Evolutionary conservation across 208 protist species (phyloP).

Genomic region (Crithidia sp.): DNA sequence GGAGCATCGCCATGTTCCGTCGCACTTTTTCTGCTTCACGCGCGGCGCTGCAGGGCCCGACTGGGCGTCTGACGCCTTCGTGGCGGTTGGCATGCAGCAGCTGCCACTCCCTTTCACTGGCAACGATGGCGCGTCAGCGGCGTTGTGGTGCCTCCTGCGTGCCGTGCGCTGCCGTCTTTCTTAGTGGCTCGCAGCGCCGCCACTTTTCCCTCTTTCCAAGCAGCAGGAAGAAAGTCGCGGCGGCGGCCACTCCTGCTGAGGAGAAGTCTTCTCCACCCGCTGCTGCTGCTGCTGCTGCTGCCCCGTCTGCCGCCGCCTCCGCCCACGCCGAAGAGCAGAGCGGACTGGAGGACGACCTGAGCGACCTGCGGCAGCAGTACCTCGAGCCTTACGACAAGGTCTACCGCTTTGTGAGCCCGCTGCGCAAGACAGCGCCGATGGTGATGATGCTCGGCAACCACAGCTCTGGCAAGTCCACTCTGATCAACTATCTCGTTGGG

Average conservation of each 20-base stretch:
- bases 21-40: not conserved
- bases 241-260: not conserved
- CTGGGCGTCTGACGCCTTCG: not conserved
- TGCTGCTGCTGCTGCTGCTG: not conserved
- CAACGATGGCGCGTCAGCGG: not conserved
- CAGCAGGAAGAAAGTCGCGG: not conserved
- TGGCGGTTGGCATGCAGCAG: not conserved
- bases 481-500: conserved; percentile 90
- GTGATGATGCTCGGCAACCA: conserved; percentile 93
- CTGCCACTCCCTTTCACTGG: no score
- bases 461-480: conserved; percentile 90
- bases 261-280: not conserved
- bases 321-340: conserved; percentile 18
- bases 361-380: conserved; percentile 30
- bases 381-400: conserved; percentile 40
- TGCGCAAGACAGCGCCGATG: conserved; percentile 73
- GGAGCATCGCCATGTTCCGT: not conserved
- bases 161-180: not conserved
- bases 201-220: not conserved
- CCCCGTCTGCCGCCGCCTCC: not conserved
- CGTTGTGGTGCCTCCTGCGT: not conserved
- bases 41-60: not conserved
- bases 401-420: conserved; percentile 42
- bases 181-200: conserved; percentile 1
- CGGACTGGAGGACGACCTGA: conserved; percentile 43